Evolutionary conservation across 768 basidiomycete species (phyloP).

Genomic region (Tephrocybe sp.): DNA sequence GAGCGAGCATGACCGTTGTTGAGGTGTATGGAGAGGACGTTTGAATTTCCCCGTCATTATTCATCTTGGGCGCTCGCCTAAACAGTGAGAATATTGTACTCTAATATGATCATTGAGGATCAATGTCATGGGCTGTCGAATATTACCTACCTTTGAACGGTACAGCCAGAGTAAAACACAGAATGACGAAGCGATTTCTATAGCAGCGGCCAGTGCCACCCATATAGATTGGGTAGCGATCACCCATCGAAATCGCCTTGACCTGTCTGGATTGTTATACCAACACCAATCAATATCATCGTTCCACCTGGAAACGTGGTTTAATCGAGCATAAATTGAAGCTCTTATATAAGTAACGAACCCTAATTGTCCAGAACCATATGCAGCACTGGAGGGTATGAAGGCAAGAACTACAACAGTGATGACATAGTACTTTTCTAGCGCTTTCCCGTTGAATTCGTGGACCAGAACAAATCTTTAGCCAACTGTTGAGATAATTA

Average conservation of each 20-base stretch:
- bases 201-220: conserved; percentile 18
- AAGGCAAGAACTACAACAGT: conserved; percentile 15
- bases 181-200: conserved; percentile 17
- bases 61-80: too few species aligned
- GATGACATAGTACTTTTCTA: conserved; percentile 26
- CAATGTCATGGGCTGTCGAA: too few species aligned
- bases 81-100: not conserved
- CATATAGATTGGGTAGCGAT: conserved; percentile 25
- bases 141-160: conserved; percentile 17
- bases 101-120: not conserved
- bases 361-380: conserved; percentile 23
- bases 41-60: too few species aligned
- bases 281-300: conserved; percentile 19
- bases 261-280: conserved; percentile 17
- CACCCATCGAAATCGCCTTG: conserved; percentile 19
- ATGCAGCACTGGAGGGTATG: conserved; percentile 13
- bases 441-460: conserved; percentile 20
- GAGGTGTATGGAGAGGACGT: too few species aligned
- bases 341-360: not conserved
- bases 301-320: conserved; percentile 13
- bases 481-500: not conserved
- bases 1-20: conserved; percentile 11
- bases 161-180: conserved; percentile 19
- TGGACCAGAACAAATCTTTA: conserved; percentile 23
- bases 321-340: not conserved